Conservation (phyloP, 1,284 basidiomycete genomes). For the Cystobasidiaceae sp. region DNA sequence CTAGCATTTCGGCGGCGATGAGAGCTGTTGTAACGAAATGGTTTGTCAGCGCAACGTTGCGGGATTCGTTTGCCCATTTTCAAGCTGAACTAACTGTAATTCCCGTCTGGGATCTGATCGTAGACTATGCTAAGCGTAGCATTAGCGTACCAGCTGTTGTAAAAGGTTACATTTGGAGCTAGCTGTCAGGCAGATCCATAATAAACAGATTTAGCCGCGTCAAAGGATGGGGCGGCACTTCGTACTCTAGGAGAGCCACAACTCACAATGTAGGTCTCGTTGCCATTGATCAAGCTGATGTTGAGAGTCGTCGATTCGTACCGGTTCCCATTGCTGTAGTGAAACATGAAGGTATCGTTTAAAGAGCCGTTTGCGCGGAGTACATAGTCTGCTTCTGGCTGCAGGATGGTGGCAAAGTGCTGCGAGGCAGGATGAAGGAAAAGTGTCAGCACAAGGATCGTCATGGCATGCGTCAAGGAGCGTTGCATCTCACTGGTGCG, state of each 20-base stretch:
- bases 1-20: background rate
- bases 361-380: background rate
- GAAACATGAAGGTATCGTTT: slow-evolving; percentile 14
- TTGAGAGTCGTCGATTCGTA: slow-evolving; percentile 1
- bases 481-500: no score
- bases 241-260: no score
- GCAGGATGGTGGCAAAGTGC: slow-evolving; percentile 23
- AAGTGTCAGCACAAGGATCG: no score
- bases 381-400: slow-evolving; percentile 14
- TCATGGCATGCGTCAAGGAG: no score
- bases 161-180: slow-evolving; percentile 21
- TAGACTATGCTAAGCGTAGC: slow-evolving; percentile 7
- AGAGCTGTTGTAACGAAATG: background rate
- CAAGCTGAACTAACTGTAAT: slow-evolving; percentile 18
- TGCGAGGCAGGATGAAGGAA: no score
- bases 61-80: background rate
- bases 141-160: slow-evolving; percentile 27
- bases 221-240: background rate
- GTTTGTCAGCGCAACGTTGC: background rate
- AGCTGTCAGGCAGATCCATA: background rate
- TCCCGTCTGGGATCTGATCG: slow-evolving; percentile 15
- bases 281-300: slow-evolving; percentile 16
- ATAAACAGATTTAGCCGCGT: background rate
- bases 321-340: slow-evolving; percentile 19
- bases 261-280: background rate